Conservation (phyloP, 352 stramenopile genomes). For the Phytophthora citrophthora region DNA sequence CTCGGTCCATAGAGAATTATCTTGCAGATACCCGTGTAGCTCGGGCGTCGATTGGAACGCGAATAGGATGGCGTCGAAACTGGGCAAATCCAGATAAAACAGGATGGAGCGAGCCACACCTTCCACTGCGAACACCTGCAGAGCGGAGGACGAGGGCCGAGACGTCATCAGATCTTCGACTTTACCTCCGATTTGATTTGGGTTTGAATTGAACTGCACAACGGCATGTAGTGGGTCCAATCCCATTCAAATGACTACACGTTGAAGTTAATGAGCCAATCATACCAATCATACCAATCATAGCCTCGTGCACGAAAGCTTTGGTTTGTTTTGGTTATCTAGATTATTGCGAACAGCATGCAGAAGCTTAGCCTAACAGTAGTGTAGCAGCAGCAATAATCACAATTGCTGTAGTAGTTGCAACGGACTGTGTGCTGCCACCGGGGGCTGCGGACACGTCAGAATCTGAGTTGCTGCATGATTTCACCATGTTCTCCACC, state of each 20-base stretch:
- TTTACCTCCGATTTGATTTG: too few species aligned
- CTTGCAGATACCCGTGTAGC: conserved; percentile 32
- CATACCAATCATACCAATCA: too few species aligned
- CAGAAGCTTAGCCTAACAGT: too few species aligned
- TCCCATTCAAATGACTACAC: too few species aligned
- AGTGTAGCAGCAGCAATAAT: conserved; percentile 2
- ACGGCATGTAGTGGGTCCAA: not conserved
- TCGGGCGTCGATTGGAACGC: conserved; percentile 10
- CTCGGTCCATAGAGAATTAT: conserved; percentile 47
- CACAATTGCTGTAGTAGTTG: conserved; percentile 1
- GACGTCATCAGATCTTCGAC: not conserved
- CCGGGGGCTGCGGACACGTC: conserved; percentile 7
- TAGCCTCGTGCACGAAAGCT: too few species aligned
- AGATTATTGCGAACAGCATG: too few species aligned
- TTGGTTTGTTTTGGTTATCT: too few species aligned
- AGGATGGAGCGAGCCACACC: conserved; percentile 31
- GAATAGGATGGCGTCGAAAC: conserved; percentile 20
- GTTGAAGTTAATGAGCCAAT: too few species aligned
- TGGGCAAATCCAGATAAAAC: conserved; percentile 27
- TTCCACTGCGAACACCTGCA: conserved; percentile 39
- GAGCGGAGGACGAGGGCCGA: not conserved
- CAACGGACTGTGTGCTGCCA: not conserved
- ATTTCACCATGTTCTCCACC: conserved; percentile 5
- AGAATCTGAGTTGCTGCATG: not conserved
- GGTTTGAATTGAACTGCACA: not conserved